A percentile compares a stretch with the other conserved stretches of the same genome.
These are phyloP conservation scores for Rauvolfia tetraphylla DNA, from an alignment of 257 asterid genomes.

Conservation along the genomic window DNA sequence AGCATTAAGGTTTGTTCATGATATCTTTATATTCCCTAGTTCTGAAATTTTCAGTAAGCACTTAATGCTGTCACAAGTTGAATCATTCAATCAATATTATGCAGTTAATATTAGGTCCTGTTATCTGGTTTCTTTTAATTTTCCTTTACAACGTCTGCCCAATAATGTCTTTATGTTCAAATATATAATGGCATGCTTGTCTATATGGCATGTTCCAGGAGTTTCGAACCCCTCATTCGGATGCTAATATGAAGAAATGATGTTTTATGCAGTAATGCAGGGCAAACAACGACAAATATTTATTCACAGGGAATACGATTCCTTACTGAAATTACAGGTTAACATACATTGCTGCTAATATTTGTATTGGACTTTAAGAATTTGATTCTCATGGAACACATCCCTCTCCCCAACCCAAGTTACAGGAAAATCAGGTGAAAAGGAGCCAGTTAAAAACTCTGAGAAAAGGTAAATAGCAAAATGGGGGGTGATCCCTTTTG, in stretches of 20 bases:
- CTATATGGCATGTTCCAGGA: neutral
- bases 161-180: neutral
- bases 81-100: neutral
- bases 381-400: slow-evolving; percentile 12
- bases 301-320: slow-evolving; percentile 90
- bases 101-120: neutral
- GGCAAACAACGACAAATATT: slow-evolving; percentile 71
- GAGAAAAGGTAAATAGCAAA: slow-evolving; percentile 44
- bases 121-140: neutral
- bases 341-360: neutral
- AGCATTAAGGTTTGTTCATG: slow-evolving; percentile 65
- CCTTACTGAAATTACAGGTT: slow-evolving; percentile 76
- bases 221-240: neutral
- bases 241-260: neutral
- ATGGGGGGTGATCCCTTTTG: neutral
- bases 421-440: slow-evolving; percentile 41
- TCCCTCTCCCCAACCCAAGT: neutral
- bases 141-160: neutral
- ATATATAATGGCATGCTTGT: neutral
- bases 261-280: slow-evolving; percentile 56
- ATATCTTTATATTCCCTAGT: neutral
- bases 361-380: neutral
- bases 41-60: neutral
- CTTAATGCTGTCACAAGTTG: neutral
- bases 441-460: slow-evolving; percentile 30